Conservation (phyloP, 441 rosid genomes). For the Aquilaria agallochum region DNA sequence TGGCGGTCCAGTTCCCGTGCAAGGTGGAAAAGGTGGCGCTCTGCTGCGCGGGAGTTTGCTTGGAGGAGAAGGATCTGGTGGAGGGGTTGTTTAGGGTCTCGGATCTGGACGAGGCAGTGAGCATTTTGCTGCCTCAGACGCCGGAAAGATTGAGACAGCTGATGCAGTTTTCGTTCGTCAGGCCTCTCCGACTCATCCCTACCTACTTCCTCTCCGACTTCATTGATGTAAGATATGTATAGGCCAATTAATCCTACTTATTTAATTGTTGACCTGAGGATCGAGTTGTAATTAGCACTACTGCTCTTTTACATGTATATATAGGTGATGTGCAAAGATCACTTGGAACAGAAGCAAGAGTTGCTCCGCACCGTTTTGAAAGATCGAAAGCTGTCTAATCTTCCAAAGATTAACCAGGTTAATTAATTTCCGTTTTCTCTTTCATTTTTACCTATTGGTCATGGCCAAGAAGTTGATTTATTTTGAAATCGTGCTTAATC, state of each 20-base stretch:
- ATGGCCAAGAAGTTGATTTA: not conserved
- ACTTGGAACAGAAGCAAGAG: slow-evolving; percentile 54
- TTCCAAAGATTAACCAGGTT: slow-evolving; percentile 63
- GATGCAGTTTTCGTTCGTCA: slow-evolving; percentile 48
- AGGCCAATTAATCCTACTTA: not conserved
- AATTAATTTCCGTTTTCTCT: not conserved
- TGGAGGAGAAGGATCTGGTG: slow-evolving; percentile 74
- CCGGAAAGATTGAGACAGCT: slow-evolving; percentile 60
- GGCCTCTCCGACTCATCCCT: slow-evolving; percentile 46
- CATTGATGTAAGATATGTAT: slow-evolving; percentile 42
- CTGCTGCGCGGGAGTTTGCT: slow-evolving; percentile 66
- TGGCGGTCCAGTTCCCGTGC: slow-evolving; percentile 54
- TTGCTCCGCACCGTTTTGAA: slow-evolving; percentile 45
- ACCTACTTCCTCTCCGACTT: slow-evolving; percentile 59
- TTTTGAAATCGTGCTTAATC: not conserved
- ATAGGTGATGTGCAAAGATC: slow-evolving; percentile 63
- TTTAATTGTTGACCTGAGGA: not conserved
- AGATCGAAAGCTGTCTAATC: slow-evolving; percentile 43
- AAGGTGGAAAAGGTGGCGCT: slow-evolving; percentile 51
- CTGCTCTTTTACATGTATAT: not conserved
- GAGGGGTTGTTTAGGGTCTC: slow-evolving; percentile 51
- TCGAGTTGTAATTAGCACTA: not conserved
- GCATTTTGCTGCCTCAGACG: slow-evolving; percentile 56
- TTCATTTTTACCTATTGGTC: not conserved
- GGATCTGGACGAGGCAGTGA: slow-evolving; percentile 53